Evolutionary conservation across 768 basidiomycete genomes (phyloP).

Genomic region (Myochromella boudieri): DNA sequence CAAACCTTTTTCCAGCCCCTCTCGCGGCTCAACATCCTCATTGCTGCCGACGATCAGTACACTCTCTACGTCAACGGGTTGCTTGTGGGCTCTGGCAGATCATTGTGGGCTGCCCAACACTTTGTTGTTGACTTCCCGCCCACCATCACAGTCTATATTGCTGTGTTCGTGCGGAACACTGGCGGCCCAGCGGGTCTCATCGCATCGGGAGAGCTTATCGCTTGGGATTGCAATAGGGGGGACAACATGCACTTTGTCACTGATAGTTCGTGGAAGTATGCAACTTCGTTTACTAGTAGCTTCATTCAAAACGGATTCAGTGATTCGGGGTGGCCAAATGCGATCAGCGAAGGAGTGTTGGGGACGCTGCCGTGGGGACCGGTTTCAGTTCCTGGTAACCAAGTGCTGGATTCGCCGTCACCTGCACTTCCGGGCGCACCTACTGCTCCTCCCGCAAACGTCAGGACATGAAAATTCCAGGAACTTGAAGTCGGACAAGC

Average conservation of each 20-base stretch:
- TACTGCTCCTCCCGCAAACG: no score
- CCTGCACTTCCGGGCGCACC: no score
- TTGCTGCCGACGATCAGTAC: conserved; percentile 23
- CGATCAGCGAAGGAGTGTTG: conserved; percentile 20
- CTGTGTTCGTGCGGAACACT: conserved; percentile 9
- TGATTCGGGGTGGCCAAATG: conserved; percentile 22
- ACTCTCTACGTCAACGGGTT: conserved; percentile 26
- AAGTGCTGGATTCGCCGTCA: no score
- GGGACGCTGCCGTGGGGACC: conserved; percentile 25
- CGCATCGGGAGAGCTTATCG: conserved; percentile 7
- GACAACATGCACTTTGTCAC: conserved; percentile 16
- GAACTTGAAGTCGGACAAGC: no score
- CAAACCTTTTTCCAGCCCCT: conserved; percentile 21
- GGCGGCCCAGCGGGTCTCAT: conserved; percentile 14
- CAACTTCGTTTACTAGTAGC: conserved; percentile 13
- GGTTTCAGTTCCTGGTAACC: no score
- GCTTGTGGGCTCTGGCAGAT: conserved; percentile 17
- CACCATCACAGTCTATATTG: conserved; percentile 14
- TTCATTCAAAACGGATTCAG: conserved; percentile 14
- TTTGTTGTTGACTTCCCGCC: conserved; percentile 14
- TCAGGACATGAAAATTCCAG: no score
- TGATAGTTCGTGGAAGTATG: conserved; percentile 26
- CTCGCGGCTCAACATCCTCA: conserved; percentile 20
- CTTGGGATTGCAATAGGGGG: conserved; percentile 17
- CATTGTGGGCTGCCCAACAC: conserved; percentile 9